phyloP scores from a whole-genome alignment of 768 basidiomycete genomes.

The Wakefieldia striispora region DNA sequence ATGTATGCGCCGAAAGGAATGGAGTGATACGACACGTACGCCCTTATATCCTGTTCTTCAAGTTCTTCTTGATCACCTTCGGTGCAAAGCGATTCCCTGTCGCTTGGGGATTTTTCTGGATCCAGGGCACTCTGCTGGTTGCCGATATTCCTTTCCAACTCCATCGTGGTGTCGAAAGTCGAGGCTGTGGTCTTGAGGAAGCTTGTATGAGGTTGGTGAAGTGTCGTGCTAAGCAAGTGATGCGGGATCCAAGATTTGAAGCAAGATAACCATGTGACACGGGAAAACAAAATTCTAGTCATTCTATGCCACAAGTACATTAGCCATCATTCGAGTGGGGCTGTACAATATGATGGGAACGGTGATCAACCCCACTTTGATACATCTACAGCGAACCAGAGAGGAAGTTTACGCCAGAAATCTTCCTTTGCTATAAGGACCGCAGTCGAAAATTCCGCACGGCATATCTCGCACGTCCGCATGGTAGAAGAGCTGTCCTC shows the following conservation, averaged over 20 bases:
- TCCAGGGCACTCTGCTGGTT: background rate
- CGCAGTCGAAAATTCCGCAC: slow-evolving; percentile 56
- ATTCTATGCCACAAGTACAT: slow-evolving; percentile 13
- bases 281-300: background rate
- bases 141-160: background rate
- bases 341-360: background rate
- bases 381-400: slow-evolving; percentile 62
- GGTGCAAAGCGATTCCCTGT: background rate
- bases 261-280: background rate
- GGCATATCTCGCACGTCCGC: slow-evolving; percentile 64
- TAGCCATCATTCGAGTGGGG: background rate
- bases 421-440: slow-evolving; percentile 60
- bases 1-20: background rate
- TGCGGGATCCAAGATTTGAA: background rate
- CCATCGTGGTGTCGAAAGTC: background rate
- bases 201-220: no score
- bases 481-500: slow-evolving; percentile 44
- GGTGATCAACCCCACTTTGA: slow-evolving; percentile 34
- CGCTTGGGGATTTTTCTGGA: background rate
- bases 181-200: no score
- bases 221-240: no score
- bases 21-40: slow-evolving; percentile 9
- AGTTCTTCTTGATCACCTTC: slow-evolving; percentile 16
- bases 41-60: background rate
- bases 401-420: slow-evolving; percentile 62